Percentiles rank a stretch among this genome's conserved stretches.
Conservation (phyloP, 2,329 filamentous ascomycete genomes). For the Claviceps lovelessii region DNA sequence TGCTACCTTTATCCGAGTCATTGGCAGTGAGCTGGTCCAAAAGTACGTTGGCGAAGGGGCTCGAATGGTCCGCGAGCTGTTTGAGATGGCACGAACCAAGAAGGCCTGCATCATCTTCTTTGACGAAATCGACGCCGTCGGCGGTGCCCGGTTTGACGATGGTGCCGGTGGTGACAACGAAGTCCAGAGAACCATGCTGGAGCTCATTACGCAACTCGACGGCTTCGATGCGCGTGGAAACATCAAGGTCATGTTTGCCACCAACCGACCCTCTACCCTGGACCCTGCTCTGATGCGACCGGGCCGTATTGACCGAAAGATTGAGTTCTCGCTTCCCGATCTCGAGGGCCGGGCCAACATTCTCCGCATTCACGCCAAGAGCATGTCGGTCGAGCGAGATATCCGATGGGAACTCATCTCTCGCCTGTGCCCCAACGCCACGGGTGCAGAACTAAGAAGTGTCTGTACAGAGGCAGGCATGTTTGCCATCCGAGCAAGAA, state of each 20-base stretch:
- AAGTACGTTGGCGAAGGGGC: constrained; percentile 98
- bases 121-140: constrained; percentile 93
- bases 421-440: constrained; percentile 90
- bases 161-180: constrained; percentile 95
- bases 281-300: constrained; percentile 96
- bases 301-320: constrained; percentile 95
- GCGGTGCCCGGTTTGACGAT: constrained; percentile 90
- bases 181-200: constrained; percentile 94
- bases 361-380: constrained; percentile 95
- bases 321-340: constrained; percentile 94
- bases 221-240: constrained; percentile 94
- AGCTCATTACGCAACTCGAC: constrained; percentile 91
- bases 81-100: constrained; percentile 98
- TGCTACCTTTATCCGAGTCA: constrained; percentile 96
- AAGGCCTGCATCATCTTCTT: constrained; percentile 98
- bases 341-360: constrained; percentile 97
- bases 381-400: constrained; percentile 97
- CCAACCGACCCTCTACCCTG: constrained; percentile 86
- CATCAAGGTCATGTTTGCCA: constrained; percentile 99
- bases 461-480: constrained; percentile 97
- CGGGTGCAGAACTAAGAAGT: constrained; percentile 86
- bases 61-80: constrained; percentile 94
- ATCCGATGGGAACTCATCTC: constrained; percentile 99
- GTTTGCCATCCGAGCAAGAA: constrained; percentile 87
- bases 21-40: constrained; percentile 92